Evolutionary conservation across 805 yeast species (phyloP), one percentile per base, ranked within the genome.

Genomic region (Yarrowia sp.): DNA sequence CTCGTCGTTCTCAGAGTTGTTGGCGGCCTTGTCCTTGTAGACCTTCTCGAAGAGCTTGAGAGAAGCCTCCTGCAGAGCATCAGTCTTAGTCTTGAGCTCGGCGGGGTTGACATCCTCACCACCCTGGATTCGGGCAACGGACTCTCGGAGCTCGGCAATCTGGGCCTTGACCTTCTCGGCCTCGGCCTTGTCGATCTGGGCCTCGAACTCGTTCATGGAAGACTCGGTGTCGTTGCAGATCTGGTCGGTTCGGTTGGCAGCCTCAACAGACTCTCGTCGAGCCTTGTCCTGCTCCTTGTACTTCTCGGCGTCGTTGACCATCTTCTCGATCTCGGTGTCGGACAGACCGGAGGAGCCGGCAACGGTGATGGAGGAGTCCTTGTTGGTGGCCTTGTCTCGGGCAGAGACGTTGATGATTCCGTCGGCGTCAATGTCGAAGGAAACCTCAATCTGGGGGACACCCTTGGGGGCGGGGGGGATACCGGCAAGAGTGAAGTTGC

Each of bases 331-430:
- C 80, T 91, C 97, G 64, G 87, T 74, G 72, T 90, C 94, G 68
- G 92, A 85, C 75, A 91, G 80, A 77, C 97, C 97, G 49, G 96
- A 89, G 63, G 96, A 88, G 68, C 97, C 97, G 68, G 96, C 96
- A 67, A 91, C 97, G 58, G 97, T 91, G 78, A 91, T 92, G 65
- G 96, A 89, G 63, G 97, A 91, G 69, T 88, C 92, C 84, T 91
- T 91, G 81, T 87, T 89, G 67, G 96, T 85, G 67, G 92, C 94
- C 83, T 90, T 88, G 80, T 91, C 97, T 71, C 86, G 85, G 62
- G 97, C 97, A 76, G 90, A 85, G 63, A 91, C 97, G 81, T 91
- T 92, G 81, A 91, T 90, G 76, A 91, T 92, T 72, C 97, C 97
- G 78, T 91, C 97, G 67, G 97, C 96, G 77, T 91, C 97, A 74